Evolutionary conservation across 106 monocot genomes (phyloP), one percentile per base, ranked within the genome.

Genomic region (Allium sativum): DNA sequence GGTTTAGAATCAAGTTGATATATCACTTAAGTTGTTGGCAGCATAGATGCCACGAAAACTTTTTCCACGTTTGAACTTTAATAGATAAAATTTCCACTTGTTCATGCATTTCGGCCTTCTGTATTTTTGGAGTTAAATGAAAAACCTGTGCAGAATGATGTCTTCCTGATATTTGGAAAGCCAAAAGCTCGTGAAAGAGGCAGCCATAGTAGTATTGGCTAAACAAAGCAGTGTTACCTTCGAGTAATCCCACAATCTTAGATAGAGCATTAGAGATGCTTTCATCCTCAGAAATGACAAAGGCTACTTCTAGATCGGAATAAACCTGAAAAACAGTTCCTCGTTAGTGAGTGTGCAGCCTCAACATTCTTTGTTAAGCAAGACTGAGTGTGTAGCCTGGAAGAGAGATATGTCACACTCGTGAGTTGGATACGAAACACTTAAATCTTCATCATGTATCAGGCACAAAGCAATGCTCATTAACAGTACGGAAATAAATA

Each of bases 151-250:
- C 43, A 51, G 53, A 70, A 47, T 78, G 72, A 62, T 70, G 89
- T 45, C 94, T 85, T 16, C 76, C 86, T 58, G 83, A 56, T 68
- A 94, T 86, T 55, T 89, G 83, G 70, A 94, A 94, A 40, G 86
- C 83, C 72, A 94, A 65, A 17, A 94, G 81, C 69, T 94, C 94
- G 70, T 86, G 89, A 61, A 94, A 77, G 54, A 94, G 82, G 62
- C 89, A 90, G 43, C 89, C 94, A 77, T 94, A 89, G 62, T 90
- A 94, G 22, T 77, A 81, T 68, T 94, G 94, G 72, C 86, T 94
- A 77, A 83, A 78, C 18, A 86, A 52, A 68, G 94, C 71, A 53
- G 89, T 86, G 65, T 77, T 73, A 7, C 83, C 94, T 68, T 86
- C 94, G 48, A 94, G 65, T 65, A 94, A 72, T 70, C 86, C 94